phyloP scores from a whole-genome alignment of 2,329 filamentous ascomycete species.

The Phoma herbarum region DNA sequence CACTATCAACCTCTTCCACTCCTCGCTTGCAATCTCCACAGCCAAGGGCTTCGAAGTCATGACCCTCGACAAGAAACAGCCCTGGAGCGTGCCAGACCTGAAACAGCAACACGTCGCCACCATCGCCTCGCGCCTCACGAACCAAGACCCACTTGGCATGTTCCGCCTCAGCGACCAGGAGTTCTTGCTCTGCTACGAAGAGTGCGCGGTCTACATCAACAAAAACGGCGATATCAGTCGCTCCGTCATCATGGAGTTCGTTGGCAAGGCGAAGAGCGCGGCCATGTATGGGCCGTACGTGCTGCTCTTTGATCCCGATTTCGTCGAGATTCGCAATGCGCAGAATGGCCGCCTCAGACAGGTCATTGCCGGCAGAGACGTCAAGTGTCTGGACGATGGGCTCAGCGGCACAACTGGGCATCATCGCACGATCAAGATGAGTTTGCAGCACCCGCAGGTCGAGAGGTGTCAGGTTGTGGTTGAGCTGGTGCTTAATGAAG shows the following conservation, averaged over 20 bases:
- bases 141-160: slow-evolving; percentile 91
- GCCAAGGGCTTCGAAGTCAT: slow-evolving; percentile 94
- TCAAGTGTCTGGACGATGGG: slow-evolving; percentile 84
- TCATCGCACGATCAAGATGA: slow-evolving; percentile 86
- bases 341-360: slow-evolving; percentile 93
- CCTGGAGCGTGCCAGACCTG: slow-evolving; percentile 91
- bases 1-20: slow-evolving; percentile 95
- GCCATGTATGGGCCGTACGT: slow-evolving; percentile 93
- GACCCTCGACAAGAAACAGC: slow-evolving; percentile 95
- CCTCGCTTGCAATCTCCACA: slow-evolving; percentile 89
- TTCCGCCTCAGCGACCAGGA: slow-evolving; percentile 83
- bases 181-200: slow-evolving; percentile 92
- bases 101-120: slow-evolving; percentile 79
- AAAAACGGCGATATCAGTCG: slow-evolving; percentile 96
- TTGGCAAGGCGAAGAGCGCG: slow-evolving; percentile 87
- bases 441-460: slow-evolving; percentile 91
- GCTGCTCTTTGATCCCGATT: slow-evolving; percentile 92
- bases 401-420: slow-evolving; percentile 49
- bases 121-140: slow-evolving; percentile 83
- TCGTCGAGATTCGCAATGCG: slow-evolving; percentile 95
- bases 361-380: slow-evolving; percentile 90
- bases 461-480: slow-evolving; percentile 86
- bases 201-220: slow-evolving; percentile 97
- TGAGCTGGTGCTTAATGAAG: slow-evolving; percentile 92
- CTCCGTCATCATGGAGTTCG: slow-evolving; percentile 97